Conservation (phyloP, 768 basidiomycete species). For the Mycena polygramma region DNA sequence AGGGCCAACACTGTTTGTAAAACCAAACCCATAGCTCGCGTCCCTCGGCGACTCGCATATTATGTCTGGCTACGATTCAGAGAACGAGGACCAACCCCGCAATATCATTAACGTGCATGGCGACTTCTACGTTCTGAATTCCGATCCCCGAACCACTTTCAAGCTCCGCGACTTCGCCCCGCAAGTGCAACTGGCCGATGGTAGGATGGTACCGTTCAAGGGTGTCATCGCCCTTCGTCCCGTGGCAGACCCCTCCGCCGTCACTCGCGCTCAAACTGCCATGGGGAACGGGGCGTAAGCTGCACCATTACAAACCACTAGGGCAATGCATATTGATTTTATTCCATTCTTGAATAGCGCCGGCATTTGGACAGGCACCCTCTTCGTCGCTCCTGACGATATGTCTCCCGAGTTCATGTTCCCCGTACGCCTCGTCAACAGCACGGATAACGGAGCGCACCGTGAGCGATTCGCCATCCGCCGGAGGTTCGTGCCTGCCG, state of each 20-base stretch:
- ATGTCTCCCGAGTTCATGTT: conserved; percentile 19
- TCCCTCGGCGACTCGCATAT: no score
- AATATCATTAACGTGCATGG: conserved; percentile 4
- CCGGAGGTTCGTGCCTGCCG: conserved; percentile 15
- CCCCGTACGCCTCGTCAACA: conserved; percentile 10
- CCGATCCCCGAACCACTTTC: conserved; percentile 6
- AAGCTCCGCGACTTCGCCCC: conserved; percentile 19
- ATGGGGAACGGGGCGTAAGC: conserved; percentile 27
- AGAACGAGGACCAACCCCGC: conserved; percentile 24
- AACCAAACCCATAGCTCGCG: no score
- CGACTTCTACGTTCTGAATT: background rate
- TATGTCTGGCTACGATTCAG: conserved; percentile 6
- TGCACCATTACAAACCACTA: background rate
- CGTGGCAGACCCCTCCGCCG: conserved; percentile 8
- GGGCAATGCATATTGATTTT: background rate
- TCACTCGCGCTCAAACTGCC: conserved; percentile 4
- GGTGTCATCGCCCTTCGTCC: conserved; percentile 23
- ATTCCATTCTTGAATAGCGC: background rate
- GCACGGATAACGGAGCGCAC: background rate
- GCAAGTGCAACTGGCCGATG: conserved; percentile 1
- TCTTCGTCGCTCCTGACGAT: conserved; percentile 17
- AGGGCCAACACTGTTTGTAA: no score
- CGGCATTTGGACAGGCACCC: conserved; percentile 29
- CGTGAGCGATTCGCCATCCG: conserved; percentile 22
- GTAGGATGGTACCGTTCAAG: background rate